Percentiles rank a stretch among this genome's conserved stretches.
phyloP scores from a whole-genome alignment of 1,284 basidiomycete species.

The Ceratobasidium sp. region DNA sequence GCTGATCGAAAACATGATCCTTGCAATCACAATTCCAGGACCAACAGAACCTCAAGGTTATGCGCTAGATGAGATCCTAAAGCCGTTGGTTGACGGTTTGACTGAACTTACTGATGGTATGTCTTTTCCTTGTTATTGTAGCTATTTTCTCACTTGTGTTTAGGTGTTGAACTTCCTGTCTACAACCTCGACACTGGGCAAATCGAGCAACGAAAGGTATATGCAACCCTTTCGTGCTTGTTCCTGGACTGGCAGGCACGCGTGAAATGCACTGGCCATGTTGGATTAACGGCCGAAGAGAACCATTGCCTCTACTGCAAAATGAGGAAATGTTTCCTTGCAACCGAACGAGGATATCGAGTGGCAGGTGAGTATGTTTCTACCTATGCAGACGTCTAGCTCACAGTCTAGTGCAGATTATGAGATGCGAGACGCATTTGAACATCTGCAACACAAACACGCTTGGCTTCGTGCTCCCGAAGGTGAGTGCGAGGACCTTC shows the following conservation, averaged over 20 bases:
- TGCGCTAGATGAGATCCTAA: conserved; percentile 1
- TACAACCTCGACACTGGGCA: not conserved
- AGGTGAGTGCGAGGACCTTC: not conserved
- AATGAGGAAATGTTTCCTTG: not conserved
- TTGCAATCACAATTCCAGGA: conserved; percentile 2
- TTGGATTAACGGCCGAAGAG: not conserved
- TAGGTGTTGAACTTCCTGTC: not conserved
- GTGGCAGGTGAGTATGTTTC: too few species aligned
- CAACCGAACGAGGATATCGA: not conserved
- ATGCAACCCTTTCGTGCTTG: not conserved
- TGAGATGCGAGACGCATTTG: not conserved
- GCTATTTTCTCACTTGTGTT: not conserved
- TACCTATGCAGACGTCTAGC: too few species aligned
- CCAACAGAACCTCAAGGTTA: conserved; percentile 2
- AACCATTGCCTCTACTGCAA: conserved; percentile 28
- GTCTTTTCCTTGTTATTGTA: not conserved
- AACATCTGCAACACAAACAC: not conserved
- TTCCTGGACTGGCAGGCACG: not conserved
- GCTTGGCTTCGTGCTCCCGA: not conserved
- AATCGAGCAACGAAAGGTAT: not conserved
- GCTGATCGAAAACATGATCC: conserved; percentile 2
- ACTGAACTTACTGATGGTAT: not conserved
- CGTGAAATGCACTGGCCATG: conserved; percentile 3
- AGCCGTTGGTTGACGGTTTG: conserved; percentile 2
- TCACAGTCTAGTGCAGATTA: not conserved